Percentiles rank a stretch among this genome's conserved stretches.
Evolutionary conservation across 192 early-diverging fungal species (phyloP).

Genomic region (Pilaira anomala): DNA sequence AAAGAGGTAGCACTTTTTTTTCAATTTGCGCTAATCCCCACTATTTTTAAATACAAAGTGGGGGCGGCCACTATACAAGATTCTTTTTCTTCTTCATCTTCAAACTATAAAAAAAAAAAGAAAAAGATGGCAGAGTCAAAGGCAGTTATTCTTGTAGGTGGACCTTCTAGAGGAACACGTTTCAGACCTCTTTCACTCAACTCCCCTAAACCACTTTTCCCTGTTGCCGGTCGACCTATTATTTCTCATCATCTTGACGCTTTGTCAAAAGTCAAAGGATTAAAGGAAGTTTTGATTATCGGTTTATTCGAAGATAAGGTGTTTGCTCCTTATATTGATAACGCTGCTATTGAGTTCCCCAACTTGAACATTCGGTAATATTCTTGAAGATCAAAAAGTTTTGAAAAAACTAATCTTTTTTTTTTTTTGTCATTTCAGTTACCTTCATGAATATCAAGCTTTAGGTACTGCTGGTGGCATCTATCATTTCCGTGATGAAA

Average conservation of each 20-base stretch:
- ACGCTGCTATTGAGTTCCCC: slow-evolving; percentile 85
- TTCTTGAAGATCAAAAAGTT: no score
- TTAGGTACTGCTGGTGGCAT: slow-evolving; percentile 96
- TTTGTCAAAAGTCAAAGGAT: slow-evolving; percentile 79
- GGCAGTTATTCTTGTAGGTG: slow-evolving; percentile 96
- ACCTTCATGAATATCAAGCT: slow-evolving; percentile 95
- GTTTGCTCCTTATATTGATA: slow-evolving; percentile 85
- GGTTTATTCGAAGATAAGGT: slow-evolving; percentile 97
- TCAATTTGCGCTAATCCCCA: no score
- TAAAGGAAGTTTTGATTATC: slow-evolving; percentile 92
- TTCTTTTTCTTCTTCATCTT: no score
- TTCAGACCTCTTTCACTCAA: slow-evolving; percentile 97
- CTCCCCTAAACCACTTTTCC: slow-evolving; percentile 97
- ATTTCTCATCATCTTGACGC: slow-evolving; percentile 97
- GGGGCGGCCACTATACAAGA: no score
- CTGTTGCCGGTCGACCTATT: slow-evolving; percentile 92
- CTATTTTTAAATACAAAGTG: no score
- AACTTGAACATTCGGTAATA: slow-evolving; percentile 81
- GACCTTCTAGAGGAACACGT: slow-evolving; percentile 93
- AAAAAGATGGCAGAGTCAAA: slow-evolving; percentile 50
- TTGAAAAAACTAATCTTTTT: no score
- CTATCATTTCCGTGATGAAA: slow-evolving; percentile 99
- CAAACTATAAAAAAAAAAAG: neutral
- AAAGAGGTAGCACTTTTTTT: no score
- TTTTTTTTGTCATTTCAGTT: slow-evolving; percentile 52